These are phyloP conservation scores for Cladorrhinum samala DNA, from an alignment of 495 filamentous ascomycete species.

Conservation along the genomic window DNA sequence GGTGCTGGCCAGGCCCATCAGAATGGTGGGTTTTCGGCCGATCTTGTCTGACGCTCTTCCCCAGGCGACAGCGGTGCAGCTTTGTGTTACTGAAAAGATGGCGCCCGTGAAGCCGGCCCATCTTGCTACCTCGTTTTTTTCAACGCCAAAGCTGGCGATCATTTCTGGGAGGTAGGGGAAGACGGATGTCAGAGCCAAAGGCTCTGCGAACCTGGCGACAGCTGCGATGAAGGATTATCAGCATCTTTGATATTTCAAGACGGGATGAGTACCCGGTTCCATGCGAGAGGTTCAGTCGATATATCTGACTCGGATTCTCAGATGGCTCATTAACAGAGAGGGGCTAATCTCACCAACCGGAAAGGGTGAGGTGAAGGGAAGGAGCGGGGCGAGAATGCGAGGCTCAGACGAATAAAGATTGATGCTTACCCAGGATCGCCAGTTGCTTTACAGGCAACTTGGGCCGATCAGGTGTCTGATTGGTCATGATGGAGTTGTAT, in stretches of 20 bases:
- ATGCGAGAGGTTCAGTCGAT: not conserved
- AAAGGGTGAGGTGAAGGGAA: not conserved
- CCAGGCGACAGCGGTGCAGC: conserved; percentile 69
- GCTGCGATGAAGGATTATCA: conserved; percentile 37
- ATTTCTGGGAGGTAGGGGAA: conserved; percentile 90
- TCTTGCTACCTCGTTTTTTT: conserved; percentile 63
- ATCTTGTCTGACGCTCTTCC: conserved; percentile 67
- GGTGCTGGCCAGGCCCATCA: conserved; percentile 62
- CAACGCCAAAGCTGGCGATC: conserved; percentile 73
- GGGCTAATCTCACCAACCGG: not conserved
- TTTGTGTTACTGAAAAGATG: conserved; percentile 67
- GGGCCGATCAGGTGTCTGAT: conserved; percentile 26
- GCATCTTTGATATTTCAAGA: conserved; percentile 19
- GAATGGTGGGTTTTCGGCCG: conserved; percentile 69
- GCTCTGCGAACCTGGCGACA: conserved; percentile 80
- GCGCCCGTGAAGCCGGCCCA: conserved; percentile 70
- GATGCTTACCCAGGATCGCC: conserved; percentile 60
- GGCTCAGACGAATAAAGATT: too few relatives aligned
- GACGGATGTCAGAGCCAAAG: conserved; percentile 72
- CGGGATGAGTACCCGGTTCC: not conserved
- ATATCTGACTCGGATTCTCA: not conserved
- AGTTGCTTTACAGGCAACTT: conserved; percentile 45
- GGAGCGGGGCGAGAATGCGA: conserved; percentile 3
- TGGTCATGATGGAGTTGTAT: conserved; percentile 23
- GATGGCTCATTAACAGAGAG: not conserved